Conservation (phyloP, 1,139 yeast species). For the Nakaseomyces glabratus region DNA sequence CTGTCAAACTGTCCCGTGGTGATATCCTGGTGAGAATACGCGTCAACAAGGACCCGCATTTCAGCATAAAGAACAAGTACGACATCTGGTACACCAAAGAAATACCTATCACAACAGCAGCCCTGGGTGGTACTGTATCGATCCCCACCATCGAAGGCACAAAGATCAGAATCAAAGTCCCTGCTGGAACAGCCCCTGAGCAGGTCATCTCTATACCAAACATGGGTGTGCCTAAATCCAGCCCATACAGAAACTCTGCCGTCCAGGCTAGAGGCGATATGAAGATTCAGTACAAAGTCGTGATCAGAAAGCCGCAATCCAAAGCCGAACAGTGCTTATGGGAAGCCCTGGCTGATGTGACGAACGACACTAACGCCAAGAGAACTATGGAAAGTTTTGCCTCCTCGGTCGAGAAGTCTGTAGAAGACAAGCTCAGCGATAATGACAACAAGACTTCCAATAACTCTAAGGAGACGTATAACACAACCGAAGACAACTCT, state of each 20-base stretch:
- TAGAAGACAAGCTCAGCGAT: slow-evolving; percentile 10
- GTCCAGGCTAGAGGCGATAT: slow-evolving; percentile 59
- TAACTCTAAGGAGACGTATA: slow-evolving; percentile 4
- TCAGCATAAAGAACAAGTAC: slow-evolving; percentile 42
- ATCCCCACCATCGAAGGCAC: slow-evolving; percentile 82
- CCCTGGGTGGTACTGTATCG: slow-evolving; percentile 82
- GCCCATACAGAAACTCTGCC: slow-evolving; percentile 34
- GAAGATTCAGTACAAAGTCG: slow-evolving; percentile 65
- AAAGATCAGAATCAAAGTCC: slow-evolving; percentile 66
- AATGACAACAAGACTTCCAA: slow-evolving; percentile 10
- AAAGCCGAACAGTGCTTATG: slow-evolving; percentile 87
- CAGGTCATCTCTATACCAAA: slow-evolving; percentile 69
- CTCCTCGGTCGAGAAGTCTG: slow-evolving; percentile 16
- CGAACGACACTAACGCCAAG: slow-evolving; percentile 70
- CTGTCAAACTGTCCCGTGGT: slow-evolving; percentile 60
- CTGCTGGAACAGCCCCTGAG: slow-evolving; percentile 79
- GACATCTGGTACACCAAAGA: slow-evolving; percentile 57
- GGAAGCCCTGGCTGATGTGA: slow-evolving; percentile 90
- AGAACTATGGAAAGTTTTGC: slow-evolving; percentile 33
- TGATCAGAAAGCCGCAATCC: slow-evolving; percentile 63
- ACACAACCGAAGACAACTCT: slow-evolving; percentile 2
- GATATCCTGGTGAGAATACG: slow-evolving; percentile 76
- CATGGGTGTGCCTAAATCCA: slow-evolving; percentile 63
- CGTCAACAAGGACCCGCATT: slow-evolving; percentile 64
- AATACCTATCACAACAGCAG: slow-evolving; percentile 91